Percentiles rank a stretch among this genome's conserved stretches.
These are phyloP conservation scores for Emmonsia crescens DNA, from an alignment of 2,329 filamentous ascomycete species.

Conservation along the genomic window DNA sequence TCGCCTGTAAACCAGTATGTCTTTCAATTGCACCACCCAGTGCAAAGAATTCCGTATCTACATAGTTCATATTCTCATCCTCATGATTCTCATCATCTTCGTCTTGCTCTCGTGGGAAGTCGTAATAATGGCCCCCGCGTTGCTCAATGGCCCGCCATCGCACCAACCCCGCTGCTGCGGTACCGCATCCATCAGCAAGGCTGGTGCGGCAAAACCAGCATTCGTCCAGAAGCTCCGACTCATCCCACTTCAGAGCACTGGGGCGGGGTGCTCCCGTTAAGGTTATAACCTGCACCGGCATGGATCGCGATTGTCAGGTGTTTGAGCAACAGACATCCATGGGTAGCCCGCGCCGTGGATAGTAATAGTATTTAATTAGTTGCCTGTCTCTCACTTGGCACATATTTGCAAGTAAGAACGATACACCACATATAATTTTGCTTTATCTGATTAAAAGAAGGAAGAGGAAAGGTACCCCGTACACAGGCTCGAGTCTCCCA, in stretches of 20 bases:
- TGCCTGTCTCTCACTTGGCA: not conserved
- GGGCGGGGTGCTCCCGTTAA: conserved; percentile 52
- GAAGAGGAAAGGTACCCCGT: not conserved
- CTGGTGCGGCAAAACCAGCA: conserved; percentile 13
- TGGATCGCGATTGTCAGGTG: conserved; percentile 7
- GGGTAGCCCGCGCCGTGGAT: not conserved
- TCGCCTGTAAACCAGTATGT: conserved; percentile 10
- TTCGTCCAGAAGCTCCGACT: conserved; percentile 36
- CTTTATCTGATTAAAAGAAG: not conserved
- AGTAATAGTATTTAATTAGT: not conserved
- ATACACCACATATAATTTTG: not conserved
- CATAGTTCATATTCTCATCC: conserved; percentile 4
- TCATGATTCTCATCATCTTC: not conserved
- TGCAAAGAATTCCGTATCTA: conserved; percentile 12
- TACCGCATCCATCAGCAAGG: not conserved
- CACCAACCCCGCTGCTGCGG: not conserved
- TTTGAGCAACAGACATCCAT: not conserved
- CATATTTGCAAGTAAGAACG: not conserved
- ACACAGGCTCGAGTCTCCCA: not conserved
- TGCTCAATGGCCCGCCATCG: conserved; percentile 10
- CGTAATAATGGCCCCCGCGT: not conserved
- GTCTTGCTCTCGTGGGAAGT: not conserved
- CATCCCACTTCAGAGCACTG: conserved; percentile 44
- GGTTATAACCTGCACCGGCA: conserved; percentile 34
- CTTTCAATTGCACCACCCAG: conserved; percentile 12